phyloP scores from a whole-genome alignment of 257 asterid species.

The Henckelia pumila region DNA sequence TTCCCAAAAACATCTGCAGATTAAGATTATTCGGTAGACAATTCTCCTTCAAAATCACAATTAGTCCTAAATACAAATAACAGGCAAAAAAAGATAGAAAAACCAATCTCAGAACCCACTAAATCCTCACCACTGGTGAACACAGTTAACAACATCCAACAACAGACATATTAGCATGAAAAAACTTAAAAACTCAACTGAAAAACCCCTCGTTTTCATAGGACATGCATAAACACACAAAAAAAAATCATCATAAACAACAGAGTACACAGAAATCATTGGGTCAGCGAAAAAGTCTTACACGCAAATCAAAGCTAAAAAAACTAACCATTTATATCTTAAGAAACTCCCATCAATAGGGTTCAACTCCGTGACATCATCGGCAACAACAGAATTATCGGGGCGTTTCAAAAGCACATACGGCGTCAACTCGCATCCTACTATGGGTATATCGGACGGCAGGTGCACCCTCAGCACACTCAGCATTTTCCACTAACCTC shows the following conservation, averaged over 20 bases:
- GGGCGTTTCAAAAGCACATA: conserved; percentile 74
- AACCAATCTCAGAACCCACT: neutral
- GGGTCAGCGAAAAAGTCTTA: conserved; percentile 1
- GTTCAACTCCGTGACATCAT: conserved; percentile 68
- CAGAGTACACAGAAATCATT: neutral
- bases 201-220: conserved; percentile 9
- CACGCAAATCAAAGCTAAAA: conserved; percentile 3
- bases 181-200: conserved; percentile 6
- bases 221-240: conserved; percentile 17
- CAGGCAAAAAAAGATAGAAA: neutral
- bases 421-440: conserved; percentile 92
- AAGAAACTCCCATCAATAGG: conserved; percentile 72
- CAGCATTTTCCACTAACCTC: conserved; percentile 63
- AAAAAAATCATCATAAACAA: conserved; percentile 6
- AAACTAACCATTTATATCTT: conserved; percentile 77
- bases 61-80: neutral
- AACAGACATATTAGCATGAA: neutral
- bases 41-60: neutral
- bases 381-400: conserved; percentile 50
- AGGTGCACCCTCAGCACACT: conserved; percentile 88
- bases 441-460: conserved; percentile 95
- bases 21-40: conserved; percentile 1
- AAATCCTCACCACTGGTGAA: neutral
- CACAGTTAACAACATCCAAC: neutral
- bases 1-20: conserved; percentile 8